phyloP scores from a whole-genome alignment of 2,329 filamentous ascomycete species.

The Diplodia sapinea region DNA sequence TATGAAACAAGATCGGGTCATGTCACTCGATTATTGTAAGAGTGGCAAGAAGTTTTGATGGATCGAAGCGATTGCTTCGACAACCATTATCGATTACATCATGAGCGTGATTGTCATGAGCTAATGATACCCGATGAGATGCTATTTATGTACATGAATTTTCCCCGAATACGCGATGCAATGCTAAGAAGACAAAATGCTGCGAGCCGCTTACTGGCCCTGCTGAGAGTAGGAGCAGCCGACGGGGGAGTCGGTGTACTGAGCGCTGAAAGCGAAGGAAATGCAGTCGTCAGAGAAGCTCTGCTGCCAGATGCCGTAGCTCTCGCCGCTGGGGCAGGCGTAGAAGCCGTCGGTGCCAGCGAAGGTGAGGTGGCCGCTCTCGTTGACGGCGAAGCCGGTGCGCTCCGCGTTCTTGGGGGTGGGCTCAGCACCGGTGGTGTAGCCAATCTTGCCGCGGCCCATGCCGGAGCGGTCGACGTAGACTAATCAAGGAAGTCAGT shows the following conservation, averaged over 20 bases:
- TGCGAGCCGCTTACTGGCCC: constrained; percentile 3
- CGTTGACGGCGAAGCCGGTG: constrained; percentile 54
- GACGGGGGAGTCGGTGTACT: constrained; percentile 10
- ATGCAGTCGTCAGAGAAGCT: constrained; percentile 25
- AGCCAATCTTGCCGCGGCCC: constrained; percentile 61
- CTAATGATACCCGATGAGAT: not conserved
- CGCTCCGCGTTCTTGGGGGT: constrained; percentile 53
- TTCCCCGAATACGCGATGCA: constrained; percentile 7
- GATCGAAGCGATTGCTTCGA: constrained; percentile 2
- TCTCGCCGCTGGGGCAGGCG: constrained; percentile 58
- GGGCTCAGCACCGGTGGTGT: constrained; percentile 55
- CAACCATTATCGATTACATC: constrained; percentile 17
- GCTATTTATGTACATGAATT: constrained; percentile 17
- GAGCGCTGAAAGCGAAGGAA: constrained; percentile 1
- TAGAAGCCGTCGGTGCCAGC: constrained; percentile 51
- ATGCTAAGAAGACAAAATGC: constrained; percentile 5
- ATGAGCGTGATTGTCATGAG: constrained; percentile 8
- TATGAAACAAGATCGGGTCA: not conserved
- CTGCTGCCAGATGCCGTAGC: constrained; percentile 43
- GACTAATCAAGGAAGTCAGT: not conserved
- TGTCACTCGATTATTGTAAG: not conserved
- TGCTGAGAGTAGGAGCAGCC: constrained; percentile 21
- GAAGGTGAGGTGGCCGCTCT: constrained; percentile 56
- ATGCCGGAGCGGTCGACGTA: constrained; percentile 36
- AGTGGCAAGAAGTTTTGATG: not conserved